phyloP scores from a whole-genome alignment of 257 asterid species.

The Solanum gracilifrons region DNA sequence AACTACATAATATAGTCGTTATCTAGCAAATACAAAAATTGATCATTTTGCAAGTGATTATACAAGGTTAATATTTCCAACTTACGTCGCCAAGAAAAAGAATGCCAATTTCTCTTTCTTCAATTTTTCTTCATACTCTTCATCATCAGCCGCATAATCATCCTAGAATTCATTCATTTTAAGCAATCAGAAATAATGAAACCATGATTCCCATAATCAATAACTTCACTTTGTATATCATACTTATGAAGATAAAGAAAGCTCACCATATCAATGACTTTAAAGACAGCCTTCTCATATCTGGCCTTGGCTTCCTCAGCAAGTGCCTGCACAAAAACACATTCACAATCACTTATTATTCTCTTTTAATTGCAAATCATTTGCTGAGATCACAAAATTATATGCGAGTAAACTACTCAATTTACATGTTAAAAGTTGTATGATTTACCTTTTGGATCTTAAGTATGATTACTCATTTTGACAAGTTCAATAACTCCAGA shows the following conservation, averaged over 20 bases:
- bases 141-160: constrained; percentile 95
- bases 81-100: constrained; percentile 96
- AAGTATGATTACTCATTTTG: not conserved
- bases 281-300: constrained; percentile 69
- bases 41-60: not conserved
- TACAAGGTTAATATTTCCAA: not conserved
- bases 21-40: not conserved
- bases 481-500: not conserved
- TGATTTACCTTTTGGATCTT: not conserved
- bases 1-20: not conserved
- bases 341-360: constrained; percentile 4
- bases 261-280: constrained; percentile 71
- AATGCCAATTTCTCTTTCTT: constrained; percentile 69
- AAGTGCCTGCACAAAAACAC: constrained; percentile 46
- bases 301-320: constrained; percentile 94
- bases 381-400: constrained; percentile 1
- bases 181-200: not conserved
- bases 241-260: not conserved
- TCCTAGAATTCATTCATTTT: constrained; percentile 38
- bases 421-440: not conserved
- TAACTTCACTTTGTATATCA: not conserved
- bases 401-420: not conserved
- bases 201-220: not conserved
- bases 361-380: not conserved
- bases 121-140: constrained; percentile 83